Percentiles rank a stretch among this genome's conserved stretches.
Evolutionary conservation across 2,329 filamentous ascomycete genomes (phyloP).

Genomic region (Xylariaceae sp.): DNA sequence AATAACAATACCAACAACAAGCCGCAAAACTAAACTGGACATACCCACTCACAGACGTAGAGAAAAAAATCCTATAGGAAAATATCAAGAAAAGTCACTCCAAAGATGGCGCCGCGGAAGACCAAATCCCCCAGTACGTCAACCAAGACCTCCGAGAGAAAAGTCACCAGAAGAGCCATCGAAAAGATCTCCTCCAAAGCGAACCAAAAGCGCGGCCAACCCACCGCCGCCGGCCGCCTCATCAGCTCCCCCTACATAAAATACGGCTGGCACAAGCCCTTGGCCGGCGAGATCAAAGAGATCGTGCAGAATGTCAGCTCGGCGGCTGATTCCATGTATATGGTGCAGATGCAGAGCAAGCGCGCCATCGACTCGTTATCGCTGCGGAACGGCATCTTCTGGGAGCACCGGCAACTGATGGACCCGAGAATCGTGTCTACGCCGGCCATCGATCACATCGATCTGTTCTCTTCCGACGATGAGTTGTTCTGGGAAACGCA

Average conservation of each 20-base stretch:
- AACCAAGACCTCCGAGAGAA: background rate
- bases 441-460: conserved; percentile 18
- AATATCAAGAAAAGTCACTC: background rate
- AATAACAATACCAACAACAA: too few species aligned
- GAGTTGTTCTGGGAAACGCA: conserved; percentile 6
- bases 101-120: background rate
- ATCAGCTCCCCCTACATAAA: conserved; percentile 19
- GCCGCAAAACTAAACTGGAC: too few species aligned
- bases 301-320: conserved; percentile 7
- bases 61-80: too few species aligned
- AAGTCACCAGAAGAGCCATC: background rate
- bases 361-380: conserved; percentile 14
- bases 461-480: conserved; percentile 18
- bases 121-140: background rate
- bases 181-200: conserved; percentile 1
- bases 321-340: conserved; percentile 20
- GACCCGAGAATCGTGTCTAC: conserved; percentile 19
- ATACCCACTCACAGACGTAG: too few species aligned
- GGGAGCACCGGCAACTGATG: conserved; percentile 23
- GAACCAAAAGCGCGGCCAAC: conserved; percentile 12
- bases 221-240: conserved; percentile 20
- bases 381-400: conserved; percentile 24
- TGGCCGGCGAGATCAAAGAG: conserved; percentile 15
- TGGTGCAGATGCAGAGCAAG: conserved; percentile 19
- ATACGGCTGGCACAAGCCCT: conserved; percentile 23